Evolutionary conservation across 768 basidiomycete genomes (phyloP).

Genomic region (Phylloporus sp.): DNA sequence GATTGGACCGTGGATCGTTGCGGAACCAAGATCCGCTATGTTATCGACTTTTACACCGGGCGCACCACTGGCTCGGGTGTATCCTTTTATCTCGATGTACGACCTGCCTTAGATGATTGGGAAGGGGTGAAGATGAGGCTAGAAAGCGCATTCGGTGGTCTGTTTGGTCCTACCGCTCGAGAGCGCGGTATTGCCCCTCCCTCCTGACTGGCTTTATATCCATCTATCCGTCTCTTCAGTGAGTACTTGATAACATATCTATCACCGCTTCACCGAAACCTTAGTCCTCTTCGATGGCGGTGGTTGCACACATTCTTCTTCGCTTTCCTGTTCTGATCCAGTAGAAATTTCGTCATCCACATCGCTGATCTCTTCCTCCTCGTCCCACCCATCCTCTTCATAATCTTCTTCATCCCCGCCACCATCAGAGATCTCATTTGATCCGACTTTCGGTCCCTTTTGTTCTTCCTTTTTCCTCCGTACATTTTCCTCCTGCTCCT

Average conservation of each 20-base stretch:
- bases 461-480: constrained; percentile 63
- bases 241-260: constrained; percentile 13
- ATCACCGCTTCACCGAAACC: constrained; percentile 43
- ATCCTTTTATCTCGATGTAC: constrained; percentile 90
- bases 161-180: constrained; percentile 24
- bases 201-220: constrained; percentile 12
- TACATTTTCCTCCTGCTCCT: constrained; percentile 91
- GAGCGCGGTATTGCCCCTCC: constrained; percentile 17
- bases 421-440: constrained; percentile 34
- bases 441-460: constrained; percentile 22
- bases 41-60: constrained; percentile 98
- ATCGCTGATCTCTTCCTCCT: constrained; percentile 62
- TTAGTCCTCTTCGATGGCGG: constrained; percentile 58
- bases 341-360: constrained; percentile 42
- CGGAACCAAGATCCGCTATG: constrained; percentile 82
- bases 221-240: background rate
- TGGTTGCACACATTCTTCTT: constrained; percentile 43
- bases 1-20: constrained; percentile 97
- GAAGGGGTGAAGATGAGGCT: constrained; percentile 86
- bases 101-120: constrained; percentile 92
- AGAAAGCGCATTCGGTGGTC: constrained; percentile 47
- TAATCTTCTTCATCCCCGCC: constrained; percentile 38
- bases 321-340: constrained; percentile 40
- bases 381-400: constrained; percentile 43
- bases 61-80: constrained; percentile 47